These are phyloP conservation scores for Malassezia obtusa DNA, from an alignment of 1,284 basidiomycete genomes.

Conservation along the genomic window DNA sequence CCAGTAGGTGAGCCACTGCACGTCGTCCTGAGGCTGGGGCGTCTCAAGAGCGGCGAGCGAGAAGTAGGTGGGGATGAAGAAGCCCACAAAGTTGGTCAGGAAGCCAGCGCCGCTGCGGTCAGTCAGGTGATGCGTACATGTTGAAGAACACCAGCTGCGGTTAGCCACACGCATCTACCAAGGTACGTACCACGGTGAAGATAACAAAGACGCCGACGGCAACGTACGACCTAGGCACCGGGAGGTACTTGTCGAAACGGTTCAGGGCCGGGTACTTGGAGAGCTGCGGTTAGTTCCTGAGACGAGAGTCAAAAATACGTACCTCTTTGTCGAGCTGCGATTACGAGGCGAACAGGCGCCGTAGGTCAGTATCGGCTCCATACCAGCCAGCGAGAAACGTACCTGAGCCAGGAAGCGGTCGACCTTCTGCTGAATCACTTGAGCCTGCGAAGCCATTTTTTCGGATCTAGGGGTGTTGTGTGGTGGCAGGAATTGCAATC, in stretches of 20 bases:
- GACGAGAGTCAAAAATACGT: constrained; percentile 22
- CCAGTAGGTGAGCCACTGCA: constrained; percentile 49
- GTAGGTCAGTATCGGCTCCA: neutral
- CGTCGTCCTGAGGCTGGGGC: constrained; percentile 46
- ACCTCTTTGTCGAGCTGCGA: constrained; percentile 88
- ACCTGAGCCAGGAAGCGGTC: constrained; percentile 47
- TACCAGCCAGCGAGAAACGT: constrained; percentile 13
- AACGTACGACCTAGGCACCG: constrained; percentile 83
- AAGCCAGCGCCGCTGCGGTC: constrained; percentile 39
- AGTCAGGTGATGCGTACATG: constrained; percentile 26
- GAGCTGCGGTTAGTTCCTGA: constrained; percentile 54
- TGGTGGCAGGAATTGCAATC: neutral
- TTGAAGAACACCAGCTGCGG: constrained; percentile 50
- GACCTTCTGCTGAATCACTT: constrained; percentile 38
- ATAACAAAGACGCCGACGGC: constrained; percentile 65
- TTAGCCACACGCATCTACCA: neutral
- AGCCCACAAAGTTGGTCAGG: constrained; percentile 46
- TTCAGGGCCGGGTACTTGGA: constrained; percentile 65
- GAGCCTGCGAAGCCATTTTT: constrained; percentile 21
- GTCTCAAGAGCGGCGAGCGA: constrained; percentile 46
- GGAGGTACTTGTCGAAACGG: constrained; percentile 73
- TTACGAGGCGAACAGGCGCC: constrained; percentile 2
- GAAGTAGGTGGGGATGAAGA: constrained; percentile 48
- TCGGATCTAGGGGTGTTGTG: neutral
- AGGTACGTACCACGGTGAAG: constrained; percentile 41